Conservation (phyloP, 345 rosid species). For the Aquilaria yunnanensis region DNA sequence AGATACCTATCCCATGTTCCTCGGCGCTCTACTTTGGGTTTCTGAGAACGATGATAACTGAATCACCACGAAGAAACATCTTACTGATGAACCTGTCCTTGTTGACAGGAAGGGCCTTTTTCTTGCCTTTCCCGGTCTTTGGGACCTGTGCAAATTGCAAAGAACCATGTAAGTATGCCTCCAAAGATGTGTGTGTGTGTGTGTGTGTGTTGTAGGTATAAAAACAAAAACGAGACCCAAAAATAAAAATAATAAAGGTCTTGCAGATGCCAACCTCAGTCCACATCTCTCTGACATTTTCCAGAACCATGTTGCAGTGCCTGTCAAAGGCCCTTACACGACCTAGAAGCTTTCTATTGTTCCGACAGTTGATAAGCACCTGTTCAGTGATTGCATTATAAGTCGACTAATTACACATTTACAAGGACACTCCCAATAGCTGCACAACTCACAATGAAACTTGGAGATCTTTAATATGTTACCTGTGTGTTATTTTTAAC, state of each 20-base stretch:
- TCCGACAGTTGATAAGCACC: constrained; percentile 91
- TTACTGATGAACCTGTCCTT: constrained; percentile 94
- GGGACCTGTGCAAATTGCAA: constrained; percentile 49
- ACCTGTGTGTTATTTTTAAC: constrained; percentile 97
- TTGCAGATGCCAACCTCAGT: constrained; percentile 61
- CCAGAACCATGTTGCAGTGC: constrained; percentile 99
- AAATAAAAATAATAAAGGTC: background rate
- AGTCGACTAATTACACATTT: background rate
- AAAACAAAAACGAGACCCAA: background rate
- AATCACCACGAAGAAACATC: constrained; percentile 98
- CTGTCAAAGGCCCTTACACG: constrained; percentile 96
- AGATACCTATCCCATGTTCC: too few species aligned
- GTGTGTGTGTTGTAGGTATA: background rate
- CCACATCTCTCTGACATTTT: constrained; percentile 99
- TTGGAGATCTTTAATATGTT: background rate
- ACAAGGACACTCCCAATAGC: background rate
- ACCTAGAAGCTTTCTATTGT: constrained; percentile 84
- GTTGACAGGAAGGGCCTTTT: constrained; percentile 89
- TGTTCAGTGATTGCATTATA: constrained; percentile 6
- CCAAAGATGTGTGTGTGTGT: background rate
- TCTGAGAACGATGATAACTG: constrained; percentile 94
- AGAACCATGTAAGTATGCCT: background rate
- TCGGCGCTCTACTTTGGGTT: constrained; percentile 58
- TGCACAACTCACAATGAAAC: background rate
- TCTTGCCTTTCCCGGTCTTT: constrained; percentile 98